Conservation (phyloP, 2,329 filamentous ascomycete genomes). For the Sclerotinia trifoliorum region DNA sequence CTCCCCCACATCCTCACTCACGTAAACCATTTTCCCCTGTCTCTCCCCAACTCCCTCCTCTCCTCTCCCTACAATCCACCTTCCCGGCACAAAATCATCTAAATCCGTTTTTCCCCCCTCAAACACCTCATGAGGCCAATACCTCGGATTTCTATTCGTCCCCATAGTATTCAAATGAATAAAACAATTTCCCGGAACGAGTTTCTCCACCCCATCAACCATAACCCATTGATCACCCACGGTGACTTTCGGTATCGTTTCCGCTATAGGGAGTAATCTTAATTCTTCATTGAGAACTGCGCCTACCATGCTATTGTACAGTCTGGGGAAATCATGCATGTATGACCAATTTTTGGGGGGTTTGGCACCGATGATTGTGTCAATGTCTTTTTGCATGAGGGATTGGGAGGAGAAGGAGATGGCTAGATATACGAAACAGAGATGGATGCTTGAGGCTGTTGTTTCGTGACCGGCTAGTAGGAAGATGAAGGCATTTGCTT, state of each 20-base stretch:
- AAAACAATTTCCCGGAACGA: conserved; percentile 38
- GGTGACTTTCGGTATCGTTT: conserved; percentile 47
- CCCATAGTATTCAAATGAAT: conserved; percentile 48
- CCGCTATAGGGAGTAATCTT: conserved; percentile 53
- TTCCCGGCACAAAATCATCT: conserved; percentile 53
- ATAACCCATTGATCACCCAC: conserved; percentile 31
- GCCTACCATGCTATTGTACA: conserved; percentile 35
- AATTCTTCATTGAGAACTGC: conserved; percentile 51
- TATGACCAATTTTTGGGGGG: conserved; percentile 29
- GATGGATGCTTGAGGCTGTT: conserved; percentile 38
- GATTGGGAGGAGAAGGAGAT: conserved; percentile 27
- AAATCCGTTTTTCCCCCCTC: conserved; percentile 50
- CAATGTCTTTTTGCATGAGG: conserved; percentile 35
- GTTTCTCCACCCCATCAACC: conserved; percentile 26
- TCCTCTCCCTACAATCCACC: conserved; percentile 47
- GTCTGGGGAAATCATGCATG: conserved; percentile 29
- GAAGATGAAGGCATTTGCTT: conserved; percentile 39
- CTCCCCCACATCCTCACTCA: neutral
- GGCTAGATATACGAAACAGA: conserved; percentile 37
- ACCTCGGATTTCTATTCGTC: conserved; percentile 54
- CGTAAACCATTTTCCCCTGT: neutral
- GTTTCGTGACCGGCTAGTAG: conserved; percentile 41
- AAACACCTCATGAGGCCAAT: conserved; percentile 50
- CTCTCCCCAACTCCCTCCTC: neutral
- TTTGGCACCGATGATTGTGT: conserved; percentile 33